Percentiles rank a stretch among this genome's conserved stretches.
Conservation (phyloP, 1,284 basidiomycete species). For the Ustilago crameri region DNA sequence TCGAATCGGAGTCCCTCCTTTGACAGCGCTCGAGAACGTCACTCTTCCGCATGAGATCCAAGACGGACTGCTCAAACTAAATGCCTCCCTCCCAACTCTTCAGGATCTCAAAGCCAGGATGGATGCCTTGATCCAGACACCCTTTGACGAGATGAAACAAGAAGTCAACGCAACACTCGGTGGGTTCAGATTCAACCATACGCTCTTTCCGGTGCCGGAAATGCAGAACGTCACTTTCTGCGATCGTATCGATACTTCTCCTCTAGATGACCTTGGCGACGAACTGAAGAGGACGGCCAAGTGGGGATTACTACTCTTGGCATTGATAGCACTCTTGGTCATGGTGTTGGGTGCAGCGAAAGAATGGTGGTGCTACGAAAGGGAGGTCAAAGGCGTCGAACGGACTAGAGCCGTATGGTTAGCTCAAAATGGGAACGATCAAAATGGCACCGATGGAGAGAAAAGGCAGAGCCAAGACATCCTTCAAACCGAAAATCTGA, state of each 20-base stretch:
- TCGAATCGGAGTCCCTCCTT: conserved; percentile 21
- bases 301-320: conserved; percentile 34
- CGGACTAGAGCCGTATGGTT: conserved; percentile 41
- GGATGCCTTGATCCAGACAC: conserved; percentile 70
- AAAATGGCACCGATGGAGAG: neutral
- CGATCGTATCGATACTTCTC: conserved; percentile 41
- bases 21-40: conserved; percentile 80
- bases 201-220: conserved; percentile 40
- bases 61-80: conserved; percentile 78
- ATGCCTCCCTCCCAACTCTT: conserved; percentile 82
- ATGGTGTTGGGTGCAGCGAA: conserved; percentile 20
- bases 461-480: neutral
- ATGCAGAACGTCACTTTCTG: conserved; percentile 46
- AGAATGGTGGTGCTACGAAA: conserved; percentile 55
- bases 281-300: conserved; percentile 28
- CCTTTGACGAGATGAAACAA: conserved; percentile 49
- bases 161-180: conserved; percentile 52
- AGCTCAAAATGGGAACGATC: conserved; percentile 4
- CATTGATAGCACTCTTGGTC: conserved; percentile 32
- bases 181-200: conserved; percentile 44
- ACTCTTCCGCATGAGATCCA: conserved; percentile 83
- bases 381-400: conserved; percentile 36
- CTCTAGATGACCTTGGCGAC: conserved; percentile 48
- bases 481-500: conserved; percentile 29
- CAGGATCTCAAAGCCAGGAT: conserved; percentile 79